These are phyloP conservation scores for Didymella keratinophila DNA, from an alignment of 2,329 filamentous ascomycete genomes.

Conservation along the genomic window DNA sequence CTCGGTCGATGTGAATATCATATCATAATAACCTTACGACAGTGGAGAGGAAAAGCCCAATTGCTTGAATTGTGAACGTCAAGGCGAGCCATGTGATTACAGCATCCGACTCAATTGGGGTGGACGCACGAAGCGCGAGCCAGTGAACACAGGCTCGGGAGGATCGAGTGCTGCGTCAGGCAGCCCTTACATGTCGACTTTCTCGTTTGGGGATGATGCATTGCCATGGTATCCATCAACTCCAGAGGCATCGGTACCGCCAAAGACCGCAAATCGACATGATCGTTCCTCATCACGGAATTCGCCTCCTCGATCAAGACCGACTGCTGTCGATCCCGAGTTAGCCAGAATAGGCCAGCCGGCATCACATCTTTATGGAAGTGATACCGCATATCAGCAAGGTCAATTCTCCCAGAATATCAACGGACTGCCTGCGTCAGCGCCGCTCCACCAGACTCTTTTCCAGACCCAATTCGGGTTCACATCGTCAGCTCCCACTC, in stretches of 20 bases:
- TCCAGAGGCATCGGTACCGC: conserved; percentile 25
- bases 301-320: conserved; percentile 31
- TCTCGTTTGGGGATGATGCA: conserved; percentile 39
- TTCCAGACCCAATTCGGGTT: conserved; percentile 37
- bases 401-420: conserved; percentile 21
- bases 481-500: conserved; percentile 29
- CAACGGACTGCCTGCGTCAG: conserved; percentile 19
- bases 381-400: conserved; percentile 26
- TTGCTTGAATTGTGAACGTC: conserved; percentile 76
- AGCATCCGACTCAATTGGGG: conserved; percentile 84
- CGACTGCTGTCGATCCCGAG: conserved; percentile 40
- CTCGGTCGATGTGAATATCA: not conserved
- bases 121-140: conserved; percentile 70
- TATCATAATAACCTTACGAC: conserved; percentile 27
- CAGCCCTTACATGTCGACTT: conserved; percentile 42
- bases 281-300: conserved; percentile 35
- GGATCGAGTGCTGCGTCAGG: conserved; percentile 32
- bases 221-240: conserved; percentile 32
- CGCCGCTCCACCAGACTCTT: conserved; percentile 26
- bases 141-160: conserved; percentile 41
- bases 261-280: conserved; percentile 29
- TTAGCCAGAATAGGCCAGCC: conserved; percentile 32
- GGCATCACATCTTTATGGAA: conserved; percentile 25
- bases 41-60: conserved; percentile 76
- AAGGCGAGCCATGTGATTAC: conserved; percentile 79